phyloP scores from a whole-genome alignment of 345 rosid species.

The Corchorus olitorius region DNA sequence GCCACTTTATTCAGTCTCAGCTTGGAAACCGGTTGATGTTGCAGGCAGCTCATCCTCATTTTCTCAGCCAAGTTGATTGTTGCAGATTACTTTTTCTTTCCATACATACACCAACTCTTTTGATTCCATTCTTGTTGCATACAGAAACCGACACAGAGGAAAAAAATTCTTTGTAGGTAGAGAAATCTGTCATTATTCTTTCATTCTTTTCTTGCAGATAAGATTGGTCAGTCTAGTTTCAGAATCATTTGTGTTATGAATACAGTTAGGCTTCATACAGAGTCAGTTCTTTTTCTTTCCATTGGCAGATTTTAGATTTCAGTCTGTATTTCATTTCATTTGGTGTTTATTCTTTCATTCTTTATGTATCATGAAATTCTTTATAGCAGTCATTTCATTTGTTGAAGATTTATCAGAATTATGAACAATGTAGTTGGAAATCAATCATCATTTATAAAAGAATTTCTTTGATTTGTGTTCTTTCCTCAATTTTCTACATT shows the following conservation, averaged over 20 bases:
- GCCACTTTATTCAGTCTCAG: conserved; percentile 84
- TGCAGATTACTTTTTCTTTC: conserved; percentile 34
- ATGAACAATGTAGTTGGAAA: conserved; percentile 2
- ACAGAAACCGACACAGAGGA: conserved; percentile 28
- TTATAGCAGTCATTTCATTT: conserved; percentile 1
- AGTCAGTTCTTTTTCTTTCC: conserved; percentile 11
- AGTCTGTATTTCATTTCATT: neutral
- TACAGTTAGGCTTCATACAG: conserved; percentile 11
- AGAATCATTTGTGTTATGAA: neutral
- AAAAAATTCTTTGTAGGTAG: conserved; percentile 59
- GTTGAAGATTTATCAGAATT: neutral
- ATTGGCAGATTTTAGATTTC: neutral
- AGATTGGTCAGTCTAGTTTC: conserved; percentile 23
- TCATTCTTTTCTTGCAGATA: conserved; percentile 66
- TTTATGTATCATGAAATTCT: conserved; percentile 18
- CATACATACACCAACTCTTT: conserved; percentile 21
- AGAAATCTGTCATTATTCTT: conserved; percentile 45
- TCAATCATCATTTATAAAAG: conserved; percentile 3
- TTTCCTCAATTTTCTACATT: neutral
- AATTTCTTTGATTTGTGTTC: neutral
- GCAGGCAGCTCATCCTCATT: conserved; percentile 70
- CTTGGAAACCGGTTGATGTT: conserved; percentile 66
- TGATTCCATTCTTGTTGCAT: conserved; percentile 35
- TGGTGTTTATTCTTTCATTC: conserved; percentile 20
- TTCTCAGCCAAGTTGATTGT: conserved; percentile 52